Conservation (phyloP, 73 alveolate species). For the Effrenium voratum region DNA sequence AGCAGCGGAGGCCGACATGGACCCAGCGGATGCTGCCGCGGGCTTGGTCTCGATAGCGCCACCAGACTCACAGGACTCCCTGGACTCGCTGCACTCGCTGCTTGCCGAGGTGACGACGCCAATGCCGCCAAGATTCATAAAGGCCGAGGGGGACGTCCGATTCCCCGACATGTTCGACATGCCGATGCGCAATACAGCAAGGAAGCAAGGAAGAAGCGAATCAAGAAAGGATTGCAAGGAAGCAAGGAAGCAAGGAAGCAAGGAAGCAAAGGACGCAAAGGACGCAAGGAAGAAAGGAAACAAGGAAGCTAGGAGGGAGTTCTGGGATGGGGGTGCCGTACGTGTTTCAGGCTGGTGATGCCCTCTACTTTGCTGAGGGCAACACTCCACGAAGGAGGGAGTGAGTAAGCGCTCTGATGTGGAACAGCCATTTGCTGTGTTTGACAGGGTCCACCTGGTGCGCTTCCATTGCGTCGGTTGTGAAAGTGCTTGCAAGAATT, state of each 20-base stretch:
- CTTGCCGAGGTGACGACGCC: neutral
- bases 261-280: no score
- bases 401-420: neutral
- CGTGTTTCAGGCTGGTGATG: constrained; percentile 9
- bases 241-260: no score
- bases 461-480: constrained; percentile 66
- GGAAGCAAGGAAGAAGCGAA: no score
- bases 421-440: neutral
- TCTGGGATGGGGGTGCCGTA: no score
- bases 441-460: constrained; percentile 51
- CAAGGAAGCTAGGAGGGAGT: no score
- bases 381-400: constrained; percentile 32
- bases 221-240: no score
- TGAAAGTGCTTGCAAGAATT: constrained; percentile 42
- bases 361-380: constrained; percentile 79
- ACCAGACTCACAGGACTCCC: no score
- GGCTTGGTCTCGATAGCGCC: no score
- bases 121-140: constrained; percentile 57
- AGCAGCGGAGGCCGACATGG: neutral
- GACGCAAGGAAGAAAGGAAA: no score
- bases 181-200: no score
- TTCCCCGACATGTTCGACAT: no score
- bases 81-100: neutral
- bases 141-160: no score
- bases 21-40: neutral